Evolutionary conservation across 306 rosid genomes (phyloP).

Genomic region (Vachellia collinsii): DNA sequence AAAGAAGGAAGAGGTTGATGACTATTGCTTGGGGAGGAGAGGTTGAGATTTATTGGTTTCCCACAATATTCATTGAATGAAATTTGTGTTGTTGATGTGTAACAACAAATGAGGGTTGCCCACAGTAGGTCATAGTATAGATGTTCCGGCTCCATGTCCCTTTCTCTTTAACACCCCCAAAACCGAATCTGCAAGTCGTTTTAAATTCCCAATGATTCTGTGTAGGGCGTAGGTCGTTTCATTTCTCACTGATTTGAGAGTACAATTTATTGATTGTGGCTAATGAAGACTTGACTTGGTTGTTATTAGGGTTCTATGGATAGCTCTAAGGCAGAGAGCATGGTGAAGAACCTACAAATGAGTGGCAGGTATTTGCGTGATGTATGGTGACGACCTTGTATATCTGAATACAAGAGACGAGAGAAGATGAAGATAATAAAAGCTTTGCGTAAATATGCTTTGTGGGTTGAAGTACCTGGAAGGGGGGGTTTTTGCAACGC

Average conservation of each 20-base stretch:
- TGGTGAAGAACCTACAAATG: slow-evolving; percentile 92
- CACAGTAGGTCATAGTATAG: too few relatives aligned
- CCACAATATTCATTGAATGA: neutral
- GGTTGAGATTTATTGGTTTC: slow-evolving; percentile 16
- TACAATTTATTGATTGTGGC: slow-evolving; percentile 3
- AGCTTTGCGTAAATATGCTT: slow-evolving; percentile 9
- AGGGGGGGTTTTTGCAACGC: slow-evolving; percentile 37
- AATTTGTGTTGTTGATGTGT: slow-evolving; percentile 16
- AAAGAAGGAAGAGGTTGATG: neutral
- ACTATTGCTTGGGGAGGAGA: neutral
- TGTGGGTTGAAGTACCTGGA: slow-evolving; percentile 35
- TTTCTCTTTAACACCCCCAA: neutral
- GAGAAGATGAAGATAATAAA: slow-evolving; percentile 7
- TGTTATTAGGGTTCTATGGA: slow-evolving; percentile 81
- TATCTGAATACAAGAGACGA: neutral
- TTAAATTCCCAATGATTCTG: slow-evolving; percentile 8
- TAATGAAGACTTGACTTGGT: slow-evolving; percentile 25
- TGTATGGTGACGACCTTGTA: slow-evolving; percentile 67
- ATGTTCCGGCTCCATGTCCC: too few relatives aligned
- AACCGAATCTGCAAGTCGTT: neutral
- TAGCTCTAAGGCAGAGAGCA: slow-evolving; percentile 89
- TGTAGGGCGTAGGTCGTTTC: neutral
- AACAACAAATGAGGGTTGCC: neutral
- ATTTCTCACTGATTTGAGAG: neutral
- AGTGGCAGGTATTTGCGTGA: slow-evolving; percentile 92